Conservation (phyloP, 2,329 filamentous ascomycete species). For the Magnaporthiopsis incrustans region DNA sequence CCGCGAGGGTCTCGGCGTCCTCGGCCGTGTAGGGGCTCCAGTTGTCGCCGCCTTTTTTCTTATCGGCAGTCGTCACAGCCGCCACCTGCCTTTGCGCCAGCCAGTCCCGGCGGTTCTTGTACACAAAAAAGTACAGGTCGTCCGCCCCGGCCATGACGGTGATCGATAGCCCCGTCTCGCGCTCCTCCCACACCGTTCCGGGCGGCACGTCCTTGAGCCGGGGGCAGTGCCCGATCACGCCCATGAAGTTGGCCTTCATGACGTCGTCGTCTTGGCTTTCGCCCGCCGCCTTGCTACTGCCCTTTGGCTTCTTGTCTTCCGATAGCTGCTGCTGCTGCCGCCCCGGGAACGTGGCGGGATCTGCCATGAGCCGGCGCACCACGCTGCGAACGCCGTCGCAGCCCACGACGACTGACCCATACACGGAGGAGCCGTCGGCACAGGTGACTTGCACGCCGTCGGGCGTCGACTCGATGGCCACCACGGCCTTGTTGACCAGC, state of each 20-base stretch:
- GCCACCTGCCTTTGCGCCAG: background rate
- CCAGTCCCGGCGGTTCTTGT: conserved; percentile 2
- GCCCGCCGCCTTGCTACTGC: too few species aligned
- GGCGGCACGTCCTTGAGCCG: conserved; percentile 6
- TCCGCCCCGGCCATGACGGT: conserved; percentile 7
- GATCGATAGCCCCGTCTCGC: conserved; percentile 5
- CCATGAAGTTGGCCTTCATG: conserved; percentile 13
- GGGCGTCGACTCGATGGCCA: conserved; percentile 11
- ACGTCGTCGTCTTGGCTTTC: conserved; percentile 8
- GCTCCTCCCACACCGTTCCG: conserved; percentile 8
- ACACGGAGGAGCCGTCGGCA: conserved; percentile 16
- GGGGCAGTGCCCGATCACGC: conserved; percentile 11
- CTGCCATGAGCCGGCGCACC: conserved; percentile 15
- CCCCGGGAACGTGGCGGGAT: conserved; percentile 4
- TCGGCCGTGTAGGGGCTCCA: conserved; percentile 5
- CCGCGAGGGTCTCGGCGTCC: conserved; percentile 8
- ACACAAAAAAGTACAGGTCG: conserved; percentile 11
- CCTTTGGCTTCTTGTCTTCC: background rate
- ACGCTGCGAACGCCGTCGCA: conserved; percentile 19
- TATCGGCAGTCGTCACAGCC: background rate
- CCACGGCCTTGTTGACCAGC: conserved; percentile 14
- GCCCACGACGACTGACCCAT: conserved; percentile 19
- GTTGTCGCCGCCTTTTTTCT: background rate
- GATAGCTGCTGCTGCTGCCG: background rate
- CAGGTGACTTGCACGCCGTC: conserved; percentile 14